Base-by-base conservation (phyloP, 2,329 filamentous ascomycete genomes). In the Fusarium euwallaceae region DNA sequence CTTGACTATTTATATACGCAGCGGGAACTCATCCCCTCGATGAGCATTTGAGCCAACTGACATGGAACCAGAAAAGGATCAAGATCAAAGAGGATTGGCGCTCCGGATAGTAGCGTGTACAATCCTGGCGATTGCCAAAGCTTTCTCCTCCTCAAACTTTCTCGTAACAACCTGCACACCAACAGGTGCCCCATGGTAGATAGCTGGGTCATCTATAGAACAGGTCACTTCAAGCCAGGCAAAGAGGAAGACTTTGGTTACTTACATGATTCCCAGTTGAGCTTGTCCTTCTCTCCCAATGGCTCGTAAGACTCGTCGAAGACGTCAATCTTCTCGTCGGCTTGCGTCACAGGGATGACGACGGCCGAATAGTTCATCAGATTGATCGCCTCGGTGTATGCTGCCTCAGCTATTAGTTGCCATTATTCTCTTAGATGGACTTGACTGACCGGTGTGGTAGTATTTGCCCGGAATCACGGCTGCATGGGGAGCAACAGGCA, bases 351-450 rank as follows among this genome's bases (percentile, higher is more conserved):
- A 0, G 90, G 90, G 20, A 92, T 83, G 2, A 88, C 84, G 0
- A 86, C 85, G 36, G 82, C 83, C 1, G 86, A 88, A 67, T 91
- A 91, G 76, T 92, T 89, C 20, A 91, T 73, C 20, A 89, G 58
- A 72, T 92, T 92, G 53, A 90, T 83, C 14, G 83, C 66, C 39
- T 79, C 76, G 1, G 80, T 81, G 8, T 84, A 84, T 5, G 70
- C n/a, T n/a, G n/a, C n/a, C n/a, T n/a, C n/a, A n/a, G n/a, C n/a
- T n/a, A n/a, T n/a, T n/a, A n/a, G n/a, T n/a, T n/a, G n/a, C n/a
- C n/a, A n/a, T n/a, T n/a, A n/a, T n/a, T n/a, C n/a, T n/a, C n/a
- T n/a, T n/a, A n/a, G n/a, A n/a, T n/a, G 12, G 20, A 22, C 8
- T 27, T n/a, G 32, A 36, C 70, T 61, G 17, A 76, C 81, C 78